Conservation (phyloP, 73 alveolate species). For the Blepharisma japonicum region DNA sequence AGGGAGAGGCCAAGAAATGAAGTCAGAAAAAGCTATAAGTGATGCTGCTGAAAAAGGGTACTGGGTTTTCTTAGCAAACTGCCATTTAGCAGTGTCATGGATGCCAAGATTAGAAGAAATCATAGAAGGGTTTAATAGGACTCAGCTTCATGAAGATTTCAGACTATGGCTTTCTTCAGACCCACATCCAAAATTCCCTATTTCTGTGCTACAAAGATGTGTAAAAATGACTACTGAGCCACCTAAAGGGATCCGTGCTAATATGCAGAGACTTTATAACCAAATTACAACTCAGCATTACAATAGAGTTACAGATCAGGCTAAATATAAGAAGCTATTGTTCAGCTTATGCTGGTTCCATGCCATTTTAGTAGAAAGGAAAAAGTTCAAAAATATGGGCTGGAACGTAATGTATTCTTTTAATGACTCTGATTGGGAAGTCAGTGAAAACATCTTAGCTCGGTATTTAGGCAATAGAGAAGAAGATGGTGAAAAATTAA, state of each 20-base stretch:
- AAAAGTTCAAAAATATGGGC: slow-evolving; percentile 98
- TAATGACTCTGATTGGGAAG: slow-evolving; percentile 99
- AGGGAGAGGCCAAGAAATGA: slow-evolving; percentile 78
- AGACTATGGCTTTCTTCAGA: slow-evolving; percentile 97
- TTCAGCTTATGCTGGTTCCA: slow-evolving; percentile 97
- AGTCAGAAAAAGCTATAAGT: slow-evolving; percentile 57
- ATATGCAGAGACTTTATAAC: slow-evolving; percentile 96
- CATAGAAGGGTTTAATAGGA: slow-evolving; percentile 79
- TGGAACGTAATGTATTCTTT: slow-evolving; percentile 99
- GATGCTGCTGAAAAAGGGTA: slow-evolving; percentile 91
- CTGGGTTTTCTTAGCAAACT: slow-evolving; percentile 96
- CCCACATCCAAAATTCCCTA: slow-evolving; percentile 99
- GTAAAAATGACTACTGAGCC: slow-evolving; percentile 99
- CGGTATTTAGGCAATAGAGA: slow-evolving; percentile 89
- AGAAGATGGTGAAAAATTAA: slow-evolving; percentile 58
- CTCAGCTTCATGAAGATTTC: slow-evolving; percentile 93
- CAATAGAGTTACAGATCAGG: neutral
- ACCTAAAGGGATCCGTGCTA: slow-evolving; percentile 99
- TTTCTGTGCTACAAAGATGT: slow-evolving; percentile 96
- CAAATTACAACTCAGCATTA: slow-evolving; percentile 85
- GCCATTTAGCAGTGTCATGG: slow-evolving; percentile 91
- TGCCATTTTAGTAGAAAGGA: slow-evolving; percentile 92
- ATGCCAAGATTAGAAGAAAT: slow-evolving; percentile 91
- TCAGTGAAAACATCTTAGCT: slow-evolving; percentile 97
- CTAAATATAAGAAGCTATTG: slow-evolving; percentile 26